phyloP scores from a whole-genome alignment of 495 filamentous ascomycete species.

The Cercophora scortea region DNA sequence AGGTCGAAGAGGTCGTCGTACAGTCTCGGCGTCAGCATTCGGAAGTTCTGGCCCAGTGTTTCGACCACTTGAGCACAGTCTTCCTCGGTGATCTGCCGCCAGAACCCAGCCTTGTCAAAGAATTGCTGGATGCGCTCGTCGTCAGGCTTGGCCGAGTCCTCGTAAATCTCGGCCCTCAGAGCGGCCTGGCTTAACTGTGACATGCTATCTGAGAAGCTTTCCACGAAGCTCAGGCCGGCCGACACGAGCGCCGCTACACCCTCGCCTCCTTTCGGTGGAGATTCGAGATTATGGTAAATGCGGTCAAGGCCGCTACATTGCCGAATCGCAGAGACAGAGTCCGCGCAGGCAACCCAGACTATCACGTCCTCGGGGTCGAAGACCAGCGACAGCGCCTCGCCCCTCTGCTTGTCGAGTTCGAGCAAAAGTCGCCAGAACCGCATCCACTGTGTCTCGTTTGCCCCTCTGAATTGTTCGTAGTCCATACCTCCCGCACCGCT shows the following conservation, averaged over 20 bases:
- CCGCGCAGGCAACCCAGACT: conserved; percentile 76
- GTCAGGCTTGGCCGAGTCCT: conserved; percentile 56
- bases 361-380: conserved; percentile 63
- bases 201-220: conserved; percentile 54
- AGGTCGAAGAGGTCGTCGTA: conserved; percentile 39
- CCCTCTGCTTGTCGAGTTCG: conserved; percentile 78
- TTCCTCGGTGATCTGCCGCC: conserved; percentile 65
- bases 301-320: conserved; percentile 71
- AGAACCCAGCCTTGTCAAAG: conserved; percentile 64
- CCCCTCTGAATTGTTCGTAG: conserved; percentile 58
- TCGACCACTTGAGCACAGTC: conserved; percentile 48
- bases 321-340: conserved; percentile 68
- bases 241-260: conserved; percentile 43
- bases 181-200: conserved; percentile 50
- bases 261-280: conserved; percentile 22
- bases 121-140: conserved; percentile 62
- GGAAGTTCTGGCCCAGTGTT: conserved; percentile 48
- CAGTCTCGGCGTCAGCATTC: conserved; percentile 45
- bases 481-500: conserved; percentile 58
- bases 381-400: conserved; percentile 67
- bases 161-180: conserved; percentile 60
- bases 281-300: conserved; percentile 49
- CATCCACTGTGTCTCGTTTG: conserved; percentile 78
- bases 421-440: conserved; percentile 76
- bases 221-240: conserved; percentile 52